Evolutionary conservation across 768 basidiomycete species (phyloP).

Genomic region (Lactarius quietus): DNA sequence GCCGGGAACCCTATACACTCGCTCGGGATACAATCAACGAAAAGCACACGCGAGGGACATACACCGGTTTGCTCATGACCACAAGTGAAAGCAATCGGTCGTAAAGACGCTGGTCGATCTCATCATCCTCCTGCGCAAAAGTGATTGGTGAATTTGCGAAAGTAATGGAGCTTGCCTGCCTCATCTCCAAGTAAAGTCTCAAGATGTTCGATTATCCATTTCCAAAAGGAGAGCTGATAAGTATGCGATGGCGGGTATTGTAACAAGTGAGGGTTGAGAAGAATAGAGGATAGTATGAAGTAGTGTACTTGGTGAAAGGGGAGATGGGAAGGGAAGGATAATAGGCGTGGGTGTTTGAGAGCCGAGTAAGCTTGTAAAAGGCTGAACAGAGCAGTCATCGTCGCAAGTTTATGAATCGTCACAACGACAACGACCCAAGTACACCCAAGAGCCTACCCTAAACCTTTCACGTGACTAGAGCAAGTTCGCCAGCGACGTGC

Average conservation of each 20-base stretch:
- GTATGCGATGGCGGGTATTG: conserved; percentile 58
- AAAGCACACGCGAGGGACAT: conserved; percentile 28
- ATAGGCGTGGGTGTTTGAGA: conserved; percentile 42
- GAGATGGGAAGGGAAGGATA: conserved; percentile 42
- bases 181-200: conserved; percentile 47
- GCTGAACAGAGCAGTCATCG: conserved; percentile 33
- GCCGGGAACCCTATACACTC: conserved; percentile 24
- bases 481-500: background rate
- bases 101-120: conserved; percentile 66
- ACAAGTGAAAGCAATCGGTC: conserved; percentile 54
- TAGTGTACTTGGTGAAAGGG: conserved; percentile 44
- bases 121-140: conserved; percentile 42
- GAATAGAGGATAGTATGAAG: conserved; percentile 51
- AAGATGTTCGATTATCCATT: conserved; percentile 56
- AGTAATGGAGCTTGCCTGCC: conserved; percentile 37
- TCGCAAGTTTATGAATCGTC: too few relatives aligned
- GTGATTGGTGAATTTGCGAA: conserved; percentile 20
- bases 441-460: conserved; percentile 20
- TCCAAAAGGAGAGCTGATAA: conserved; percentile 71
- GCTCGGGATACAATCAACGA: conserved; percentile 28
- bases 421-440: background rate
- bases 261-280: conserved; percentile 50
- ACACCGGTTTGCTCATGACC: conserved; percentile 31
- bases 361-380: conserved; percentile 52
- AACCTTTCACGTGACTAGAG: conserved; percentile 1